These are phyloP conservation scores for Cymodocea nodosa DNA, from an alignment of 116 monocot species.

Conservation along the genomic window DNA sequence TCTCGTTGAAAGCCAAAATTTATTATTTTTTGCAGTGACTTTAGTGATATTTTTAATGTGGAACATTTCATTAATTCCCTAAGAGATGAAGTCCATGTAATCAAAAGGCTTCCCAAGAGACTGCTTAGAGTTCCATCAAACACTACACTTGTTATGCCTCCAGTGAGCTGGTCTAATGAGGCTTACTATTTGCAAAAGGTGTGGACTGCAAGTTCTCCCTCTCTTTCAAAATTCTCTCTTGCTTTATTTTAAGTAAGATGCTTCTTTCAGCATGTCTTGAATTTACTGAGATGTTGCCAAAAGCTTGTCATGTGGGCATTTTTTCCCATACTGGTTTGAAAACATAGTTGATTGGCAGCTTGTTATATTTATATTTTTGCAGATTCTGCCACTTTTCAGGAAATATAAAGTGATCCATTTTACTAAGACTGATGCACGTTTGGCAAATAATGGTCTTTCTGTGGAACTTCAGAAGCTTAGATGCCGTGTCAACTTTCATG, in stretches of 20 bases:
- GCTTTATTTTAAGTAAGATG: too few relatives aligned
- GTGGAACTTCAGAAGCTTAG: constrained; percentile 75
- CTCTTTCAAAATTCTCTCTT: neutral
- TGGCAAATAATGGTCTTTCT: constrained; percentile 87
- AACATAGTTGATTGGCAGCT: neutral
- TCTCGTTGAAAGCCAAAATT: neutral
- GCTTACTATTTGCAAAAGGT: constrained; percentile 92
- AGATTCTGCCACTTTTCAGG: constrained; percentile 83
- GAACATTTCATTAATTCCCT: constrained; percentile 83
- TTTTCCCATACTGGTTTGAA: too few relatives aligned
- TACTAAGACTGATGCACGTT: constrained; percentile 90
- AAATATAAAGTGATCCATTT: constrained; percentile 77
- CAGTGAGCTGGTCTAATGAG: constrained; percentile 94
- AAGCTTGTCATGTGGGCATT: too few relatives aligned
- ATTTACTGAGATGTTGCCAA: too few relatives aligned
- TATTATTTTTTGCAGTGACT: constrained; percentile 44
- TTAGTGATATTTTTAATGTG: constrained; percentile 89
- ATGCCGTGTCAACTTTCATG: constrained; percentile 88
- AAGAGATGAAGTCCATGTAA: constrained; percentile 67
- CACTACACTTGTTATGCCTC: constrained; percentile 48
- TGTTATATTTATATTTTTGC: constrained; percentile 10
- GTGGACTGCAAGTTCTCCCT: constrained; percentile 2
- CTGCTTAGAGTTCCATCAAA: constrained; percentile 14
- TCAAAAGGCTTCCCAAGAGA: constrained; percentile 68
- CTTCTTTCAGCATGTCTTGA: too few relatives aligned